Conservation (phyloP, 371 early-diverging fungal genomes). For the Apophysomyces sp. region DNA sequence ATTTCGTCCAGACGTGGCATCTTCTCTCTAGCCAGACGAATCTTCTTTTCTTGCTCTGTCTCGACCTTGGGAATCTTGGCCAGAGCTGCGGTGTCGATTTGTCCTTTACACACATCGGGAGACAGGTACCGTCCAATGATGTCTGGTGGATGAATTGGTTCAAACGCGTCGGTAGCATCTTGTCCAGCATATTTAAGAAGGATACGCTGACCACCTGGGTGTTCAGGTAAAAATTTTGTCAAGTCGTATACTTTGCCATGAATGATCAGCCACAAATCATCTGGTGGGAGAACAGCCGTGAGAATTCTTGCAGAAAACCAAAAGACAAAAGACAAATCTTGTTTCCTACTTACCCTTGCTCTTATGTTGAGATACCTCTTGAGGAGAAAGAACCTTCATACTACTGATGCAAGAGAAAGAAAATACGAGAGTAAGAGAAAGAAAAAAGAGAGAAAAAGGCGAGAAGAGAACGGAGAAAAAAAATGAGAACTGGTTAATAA, state of each 20-base stretch:
- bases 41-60: constrained; percentile 32
- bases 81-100: constrained; percentile 33
- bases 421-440: background rate
- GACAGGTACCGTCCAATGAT: constrained; percentile 54
- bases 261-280: constrained; percentile 83
- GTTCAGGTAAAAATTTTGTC: constrained; percentile 68
- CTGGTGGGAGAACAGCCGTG: constrained; percentile 7
- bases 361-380: constrained; percentile 71
- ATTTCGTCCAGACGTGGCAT: constrained; percentile 59
- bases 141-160: constrained; percentile 53
- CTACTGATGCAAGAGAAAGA: background rate
- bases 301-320: too few relatives aligned
- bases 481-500: background rate
- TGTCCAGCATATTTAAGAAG: constrained; percentile 66
- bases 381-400: constrained; percentile 27
- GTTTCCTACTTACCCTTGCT: too few relatives aligned
- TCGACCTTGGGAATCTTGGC: constrained; percentile 16
- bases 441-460: too few relatives aligned
- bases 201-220: constrained; percentile 65
- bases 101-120: constrained; percentile 52
- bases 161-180: constrained; percentile 86
- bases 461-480: constrained; percentile 7
- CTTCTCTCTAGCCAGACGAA: constrained; percentile 33
- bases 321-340: too few relatives aligned
- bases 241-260: constrained; percentile 81